Conservation (phyloP, 305 asterid species). For the Fraxinus dipetala region DNA sequence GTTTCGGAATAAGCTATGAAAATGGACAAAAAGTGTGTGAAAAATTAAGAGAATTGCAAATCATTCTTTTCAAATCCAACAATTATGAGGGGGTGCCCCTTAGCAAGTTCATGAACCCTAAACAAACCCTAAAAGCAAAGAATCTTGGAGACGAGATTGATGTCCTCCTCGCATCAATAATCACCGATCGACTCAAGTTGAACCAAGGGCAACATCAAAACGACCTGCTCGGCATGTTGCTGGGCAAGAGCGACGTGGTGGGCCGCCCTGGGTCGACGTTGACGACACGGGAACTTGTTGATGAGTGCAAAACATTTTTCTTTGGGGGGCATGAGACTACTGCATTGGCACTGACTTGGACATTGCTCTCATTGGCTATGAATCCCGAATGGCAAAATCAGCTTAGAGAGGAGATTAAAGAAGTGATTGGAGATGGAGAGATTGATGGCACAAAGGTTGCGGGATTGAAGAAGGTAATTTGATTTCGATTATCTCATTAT, state of each 20-base stretch:
- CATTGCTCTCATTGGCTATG: constrained; percentile 55
- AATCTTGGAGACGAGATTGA: constrained; percentile 66
- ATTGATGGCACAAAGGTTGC: constrained; percentile 53
- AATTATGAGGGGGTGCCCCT: constrained; percentile 82
- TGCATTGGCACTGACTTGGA: constrained; percentile 76
- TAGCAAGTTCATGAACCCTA: constrained; percentile 53
- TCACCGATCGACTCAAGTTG: constrained; percentile 28
- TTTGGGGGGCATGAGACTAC: constrained; percentile 97
- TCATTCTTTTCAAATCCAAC: constrained; percentile 59
- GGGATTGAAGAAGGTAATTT: constrained; percentile 72
- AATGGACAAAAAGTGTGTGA: constrained; percentile 51
- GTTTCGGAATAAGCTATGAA: constrained; percentile 60
- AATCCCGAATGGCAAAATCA: constrained; percentile 67
- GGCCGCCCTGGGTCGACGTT: constrained; percentile 37
- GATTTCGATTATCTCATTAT: neutral
- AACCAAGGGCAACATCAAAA: constrained; percentile 6
- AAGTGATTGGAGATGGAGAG: constrained; percentile 51
- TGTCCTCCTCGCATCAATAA: constrained; percentile 42
- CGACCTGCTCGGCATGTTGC: constrained; percentile 58
- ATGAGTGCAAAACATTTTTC: constrained; percentile 90
- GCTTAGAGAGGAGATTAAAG: constrained; percentile 61
- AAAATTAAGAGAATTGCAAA: constrained; percentile 63
- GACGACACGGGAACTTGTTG: constrained; percentile 63
- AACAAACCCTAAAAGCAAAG: constrained; percentile 41
- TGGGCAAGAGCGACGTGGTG: constrained; percentile 35